Percentiles rank a stretch among this genome's conserved stretches.
Conservation (phyloP, 1,139 yeast genomes). For the Yamadazyma mexicana region DNA sequence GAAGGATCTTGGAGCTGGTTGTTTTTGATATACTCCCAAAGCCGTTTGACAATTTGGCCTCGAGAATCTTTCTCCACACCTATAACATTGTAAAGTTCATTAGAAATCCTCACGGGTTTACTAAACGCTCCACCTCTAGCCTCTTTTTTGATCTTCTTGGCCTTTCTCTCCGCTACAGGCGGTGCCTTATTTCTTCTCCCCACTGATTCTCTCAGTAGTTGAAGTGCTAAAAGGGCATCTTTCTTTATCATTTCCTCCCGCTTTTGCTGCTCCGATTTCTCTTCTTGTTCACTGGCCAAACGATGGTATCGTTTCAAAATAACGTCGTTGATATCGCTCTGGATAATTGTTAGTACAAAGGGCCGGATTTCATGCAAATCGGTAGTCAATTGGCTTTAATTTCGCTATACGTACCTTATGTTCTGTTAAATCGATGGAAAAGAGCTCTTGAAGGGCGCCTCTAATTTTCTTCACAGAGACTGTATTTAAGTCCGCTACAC, state of each 20-base stretch:
- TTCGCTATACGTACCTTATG: conserved; percentile 45
- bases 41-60: conserved; percentile 67
- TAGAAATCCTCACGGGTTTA: conserved; percentile 46
- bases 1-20: conserved; percentile 66
- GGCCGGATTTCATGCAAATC: too few species aligned
- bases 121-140: conserved; percentile 28
- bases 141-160: conserved; percentile 6
- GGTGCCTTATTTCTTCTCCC: conserved; percentile 6
- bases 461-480: conserved; percentile 74
- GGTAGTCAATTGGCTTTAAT: too few species aligned
- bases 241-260: conserved; percentile 34
- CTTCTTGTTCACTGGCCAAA: conserved; percentile 38
- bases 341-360: conserved; percentile 1
- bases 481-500: conserved; percentile 71
- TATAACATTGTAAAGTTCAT: conserved; percentile 48
- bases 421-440: conserved; percentile 53
- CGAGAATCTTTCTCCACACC: conserved; percentile 46
- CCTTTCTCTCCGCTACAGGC: not conserved
- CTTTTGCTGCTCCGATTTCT: conserved; percentile 30
- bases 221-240: conserved; percentile 49
- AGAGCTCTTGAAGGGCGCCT: conserved; percentile 67
- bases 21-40: conserved; percentile 75
- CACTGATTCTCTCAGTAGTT: conserved; percentile 34
- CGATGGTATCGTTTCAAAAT: conserved; percentile 61
- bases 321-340: conserved; percentile 59